phyloP scores from a whole-genome alignment of 2,329 filamentous ascomycete genomes.

The Aspergillus melleus region DNA sequence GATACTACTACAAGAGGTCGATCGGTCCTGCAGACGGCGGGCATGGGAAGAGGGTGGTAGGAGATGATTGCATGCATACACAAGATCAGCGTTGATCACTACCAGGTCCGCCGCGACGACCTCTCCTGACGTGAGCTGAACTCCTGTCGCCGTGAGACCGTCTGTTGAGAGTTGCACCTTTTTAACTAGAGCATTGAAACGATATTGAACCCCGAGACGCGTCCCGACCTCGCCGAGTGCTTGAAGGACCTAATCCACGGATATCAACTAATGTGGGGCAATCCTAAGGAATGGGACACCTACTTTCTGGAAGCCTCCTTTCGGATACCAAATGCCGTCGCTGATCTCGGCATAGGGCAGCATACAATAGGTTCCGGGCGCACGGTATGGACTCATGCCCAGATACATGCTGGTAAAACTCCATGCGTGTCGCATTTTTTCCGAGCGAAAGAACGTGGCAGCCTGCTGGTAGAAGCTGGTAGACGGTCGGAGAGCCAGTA shows the following conservation, averaged over 20 bases:
- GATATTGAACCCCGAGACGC: slow-evolving; percentile 62
- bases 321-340: slow-evolving; percentile 69
- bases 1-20: slow-evolving; percentile 69
- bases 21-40: slow-evolving; percentile 34
- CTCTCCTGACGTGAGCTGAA: neutral
- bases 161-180: slow-evolving; percentile 48
- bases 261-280: neutral
- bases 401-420: slow-evolving; percentile 82
- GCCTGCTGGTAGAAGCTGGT: slow-evolving; percentile 69
- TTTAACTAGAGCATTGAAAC: slow-evolving; percentile 19
- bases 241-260: slow-evolving; percentile 43
- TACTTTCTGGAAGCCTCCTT: slow-evolving; percentile 67
- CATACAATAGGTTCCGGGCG: slow-evolving; percentile 71
- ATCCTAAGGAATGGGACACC: neutral
- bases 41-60: neutral
- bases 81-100: slow-evolving; percentile 1
- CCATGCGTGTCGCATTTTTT: slow-evolving; percentile 68
- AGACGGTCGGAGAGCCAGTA: slow-evolving; percentile 67
- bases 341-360: slow-evolving; percentile 74
- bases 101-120: neutral
- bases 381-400: slow-evolving; percentile 77
- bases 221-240: slow-evolving; percentile 64
- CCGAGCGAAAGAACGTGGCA: slow-evolving; percentile 67
- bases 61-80: slow-evolving; percentile 1
- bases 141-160: neutral